Evolutionary conservation across 768 basidiomycete genomes (phyloP), one percentile per base, ranked within the genome.

Genomic region (Paxillus ammoniavirescens): DNA sequence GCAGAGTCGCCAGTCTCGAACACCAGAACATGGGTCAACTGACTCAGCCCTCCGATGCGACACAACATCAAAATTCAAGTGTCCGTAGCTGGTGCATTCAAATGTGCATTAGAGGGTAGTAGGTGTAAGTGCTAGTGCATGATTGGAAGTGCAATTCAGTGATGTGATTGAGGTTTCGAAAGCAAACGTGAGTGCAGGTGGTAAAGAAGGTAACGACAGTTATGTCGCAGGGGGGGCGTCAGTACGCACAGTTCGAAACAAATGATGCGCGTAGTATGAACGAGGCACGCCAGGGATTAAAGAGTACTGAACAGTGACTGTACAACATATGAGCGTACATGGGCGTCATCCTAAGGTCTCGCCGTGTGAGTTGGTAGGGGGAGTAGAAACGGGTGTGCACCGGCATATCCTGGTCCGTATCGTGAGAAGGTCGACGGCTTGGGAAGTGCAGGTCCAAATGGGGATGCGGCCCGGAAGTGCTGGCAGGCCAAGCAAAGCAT

Each of bases 121-220:
- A 68, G 50, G 58, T 64, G 59, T 59, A 55, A 53, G 65, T 35
- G 35, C 31, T 31, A 31, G 31, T 66, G 66, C 67, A 64, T 66
- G 62, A 53, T 52, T 52, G 62, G 26, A 47, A 57, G 53, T 57
- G 48, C 14, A 40, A 28, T 56, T 65, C 57, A 56, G 41, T 59
- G 62, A 57, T 47, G 56, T 64, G 54, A 40, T 50, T 35, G 49
- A 62, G 65, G 65, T 46, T 53, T 58, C 51, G 56, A 60, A 38
- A 54, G 61, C 47, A 26, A 47, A 52, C 63, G 63, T 53, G 14
- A 57, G 49, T 12, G 18, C 36, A 28, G 15, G n/a, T 21, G 52
- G 60, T 52, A 52, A 46, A 33, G 40, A 40, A 46, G 40, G 47
- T 23, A 47, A 41, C 50, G 41, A 40, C 8, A 31, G 40, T 36